These are phyloP conservation scores for Populus hybrid DNA, from an alignment of 441 rosid species.

Conservation along the genomic window DNA sequence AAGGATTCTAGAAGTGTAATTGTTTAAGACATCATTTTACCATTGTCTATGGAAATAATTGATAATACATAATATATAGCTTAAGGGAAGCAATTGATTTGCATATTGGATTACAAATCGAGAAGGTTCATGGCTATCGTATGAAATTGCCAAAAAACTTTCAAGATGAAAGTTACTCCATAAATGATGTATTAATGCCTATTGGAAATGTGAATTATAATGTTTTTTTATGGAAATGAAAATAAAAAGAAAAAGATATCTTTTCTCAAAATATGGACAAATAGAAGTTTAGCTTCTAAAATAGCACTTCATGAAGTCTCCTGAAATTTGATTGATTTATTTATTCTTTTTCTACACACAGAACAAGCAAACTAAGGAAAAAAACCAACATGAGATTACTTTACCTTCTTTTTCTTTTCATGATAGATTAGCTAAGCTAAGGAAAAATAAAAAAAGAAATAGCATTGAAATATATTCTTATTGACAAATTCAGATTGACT, in stretches of 20 bases:
- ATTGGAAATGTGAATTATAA: background rate
- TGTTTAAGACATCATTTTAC: constrained; percentile 1
- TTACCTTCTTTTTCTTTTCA: no score
- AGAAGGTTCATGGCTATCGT: constrained; percentile 2
- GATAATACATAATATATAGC: background rate
- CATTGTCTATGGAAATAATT: background rate
- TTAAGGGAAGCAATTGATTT: background rate
- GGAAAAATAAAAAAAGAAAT: no score
- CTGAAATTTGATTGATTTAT: constrained; percentile 2
- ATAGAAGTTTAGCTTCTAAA: constrained; percentile 10
- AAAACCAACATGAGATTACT: no score
- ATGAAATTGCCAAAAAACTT: constrained; percentile 11
- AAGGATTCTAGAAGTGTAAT: constrained; percentile 2
- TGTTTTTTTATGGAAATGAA: constrained; percentile 9
- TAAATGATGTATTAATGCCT: background rate
- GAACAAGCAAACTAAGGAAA: no score
- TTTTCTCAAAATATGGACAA: constrained; percentile 13
- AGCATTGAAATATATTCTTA: no score
- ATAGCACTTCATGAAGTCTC: constrained; percentile 12
- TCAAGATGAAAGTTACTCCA: constrained; percentile 4
- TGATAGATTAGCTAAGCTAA: no score
- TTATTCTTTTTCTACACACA: no score
- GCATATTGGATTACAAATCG: background rate
- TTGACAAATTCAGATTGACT: no score
- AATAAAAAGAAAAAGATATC: constrained; percentile 15